phyloP scores from a whole-genome alignment of 345 rosid genomes.

The Hypericum perforatum region DNA sequence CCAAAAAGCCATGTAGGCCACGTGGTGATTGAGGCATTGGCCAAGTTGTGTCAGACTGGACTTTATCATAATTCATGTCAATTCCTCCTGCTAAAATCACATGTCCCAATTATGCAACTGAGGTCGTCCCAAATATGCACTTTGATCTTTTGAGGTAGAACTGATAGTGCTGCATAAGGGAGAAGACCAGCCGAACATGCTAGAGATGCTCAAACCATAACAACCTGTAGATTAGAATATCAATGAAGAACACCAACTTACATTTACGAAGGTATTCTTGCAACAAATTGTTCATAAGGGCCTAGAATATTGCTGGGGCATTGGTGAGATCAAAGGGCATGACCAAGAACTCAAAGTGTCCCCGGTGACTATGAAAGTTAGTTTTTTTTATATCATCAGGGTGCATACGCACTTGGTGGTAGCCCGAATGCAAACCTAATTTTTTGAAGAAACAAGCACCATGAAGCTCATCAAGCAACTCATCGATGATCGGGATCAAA shows the following conservation, averaged over 20 bases:
- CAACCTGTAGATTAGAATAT: background rate
- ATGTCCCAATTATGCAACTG: background rate
- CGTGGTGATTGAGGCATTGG: background rate
- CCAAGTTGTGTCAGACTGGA: no score
- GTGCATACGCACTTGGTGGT: background rate
- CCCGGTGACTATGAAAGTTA: background rate
- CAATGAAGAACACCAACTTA: background rate
- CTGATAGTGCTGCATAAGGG: background rate
- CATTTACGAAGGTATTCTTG: background rate
- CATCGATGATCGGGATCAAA: background rate
- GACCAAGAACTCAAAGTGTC: background rate
- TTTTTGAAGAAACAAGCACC: background rate
- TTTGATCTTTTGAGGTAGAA: background rate
- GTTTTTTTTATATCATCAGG: background rate
- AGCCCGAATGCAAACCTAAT: background rate
- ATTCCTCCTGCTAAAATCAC: background rate
- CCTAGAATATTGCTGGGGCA: slow-evolving; percentile 1
- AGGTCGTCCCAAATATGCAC: background rate
- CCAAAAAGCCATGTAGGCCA: background rate
- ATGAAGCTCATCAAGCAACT: background rate
- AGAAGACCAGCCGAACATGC: background rate
- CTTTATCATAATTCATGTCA: background rate
- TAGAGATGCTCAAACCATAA: background rate
- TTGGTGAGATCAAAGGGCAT: slow-evolving; percentile 3
- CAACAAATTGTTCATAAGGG: slow-evolving; percentile 3